These are phyloP conservation scores for Candida smagusa DNA, from an alignment of 1,139 yeast genomes.

Conservation along the genomic window DNA sequence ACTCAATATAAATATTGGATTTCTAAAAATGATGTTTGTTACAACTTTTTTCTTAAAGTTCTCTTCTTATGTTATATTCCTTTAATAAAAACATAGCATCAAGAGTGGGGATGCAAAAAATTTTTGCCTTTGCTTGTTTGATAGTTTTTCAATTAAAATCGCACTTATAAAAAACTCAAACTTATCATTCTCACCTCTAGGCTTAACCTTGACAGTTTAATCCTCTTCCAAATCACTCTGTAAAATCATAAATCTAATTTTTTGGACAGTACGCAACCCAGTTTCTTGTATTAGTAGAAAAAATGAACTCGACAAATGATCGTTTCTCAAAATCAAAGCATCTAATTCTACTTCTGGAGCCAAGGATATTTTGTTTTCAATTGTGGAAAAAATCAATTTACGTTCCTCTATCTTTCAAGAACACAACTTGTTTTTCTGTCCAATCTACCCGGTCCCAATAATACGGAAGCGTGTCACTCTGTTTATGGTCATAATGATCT, in stretches of 20 bases:
- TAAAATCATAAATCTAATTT: slow-evolving; percentile 92
- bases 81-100: too few relatives aligned
- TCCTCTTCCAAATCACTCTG: slow-evolving; percentile 98
- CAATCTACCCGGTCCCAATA: slow-evolving; percentile 96
- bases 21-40: too few relatives aligned
- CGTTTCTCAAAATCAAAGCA: slow-evolving; percentile 90
- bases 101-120: too few relatives aligned
- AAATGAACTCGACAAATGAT: slow-evolving; percentile 94
- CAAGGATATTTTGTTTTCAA: slow-evolving; percentile 93
- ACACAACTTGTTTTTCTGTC: slow-evolving; percentile 98
- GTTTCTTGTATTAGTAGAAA: slow-evolving; percentile 99
- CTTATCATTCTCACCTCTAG: slow-evolving; percentile 93
- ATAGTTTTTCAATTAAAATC: too few relatives aligned
- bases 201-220: slow-evolving; percentile 91
- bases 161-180: slow-evolving; percentile 97
- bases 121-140: too few relatives aligned
- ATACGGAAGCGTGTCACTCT: slow-evolving; percentile 98
- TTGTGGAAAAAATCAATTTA: slow-evolving; percentile 90
- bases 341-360: slow-evolving; percentile 98
- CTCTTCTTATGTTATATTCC: too few relatives aligned
- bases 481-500: slow-evolving; percentile 98
- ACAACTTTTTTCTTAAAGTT: too few relatives aligned
- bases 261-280: slow-evolving; percentile 95
- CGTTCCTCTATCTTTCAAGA: slow-evolving; percentile 92
- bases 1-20: too few relatives aligned